phyloP scores from a whole-genome alignment of 2,329 filamentous ascomycete genomes.

The Penicillium crustosum region DNA sequence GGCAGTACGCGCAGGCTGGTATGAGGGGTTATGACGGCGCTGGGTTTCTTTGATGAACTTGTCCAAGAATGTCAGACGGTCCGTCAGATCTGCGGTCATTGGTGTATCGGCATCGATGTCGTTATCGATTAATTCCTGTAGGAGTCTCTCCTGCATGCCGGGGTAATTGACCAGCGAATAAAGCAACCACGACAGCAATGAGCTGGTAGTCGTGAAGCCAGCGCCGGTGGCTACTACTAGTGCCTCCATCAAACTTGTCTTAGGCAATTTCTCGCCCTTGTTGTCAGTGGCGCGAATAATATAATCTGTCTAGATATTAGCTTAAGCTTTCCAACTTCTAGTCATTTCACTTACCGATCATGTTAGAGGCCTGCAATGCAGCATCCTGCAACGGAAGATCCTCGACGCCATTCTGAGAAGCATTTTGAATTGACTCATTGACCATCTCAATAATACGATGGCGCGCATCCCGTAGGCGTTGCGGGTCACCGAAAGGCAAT shows the following conservation, averaged over 20 bases:
- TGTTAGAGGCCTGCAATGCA: slow-evolving; percentile 20
- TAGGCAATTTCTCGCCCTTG: slow-evolving; percentile 23
- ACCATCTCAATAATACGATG: slow-evolving; percentile 21
- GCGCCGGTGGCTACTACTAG: slow-evolving; percentile 57
- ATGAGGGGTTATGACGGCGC: slow-evolving; percentile 61
- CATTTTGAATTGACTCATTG: slow-evolving; percentile 20
- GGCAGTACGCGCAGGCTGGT: slow-evolving; percentile 60
- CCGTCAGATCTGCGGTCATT: slow-evolving; percentile 50
- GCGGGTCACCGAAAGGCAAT: slow-evolving; percentile 60
- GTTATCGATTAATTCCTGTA: slow-evolving; percentile 59
- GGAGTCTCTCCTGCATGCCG: slow-evolving; percentile 56
- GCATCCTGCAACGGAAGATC: slow-evolving; percentile 24
- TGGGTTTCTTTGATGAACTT: slow-evolving; percentile 61
- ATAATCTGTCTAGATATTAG: slow-evolving; percentile 46
- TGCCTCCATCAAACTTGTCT: slow-evolving; percentile 31
- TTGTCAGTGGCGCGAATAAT: slow-evolving; percentile 46
- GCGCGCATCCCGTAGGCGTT: slow-evolving; percentile 38
- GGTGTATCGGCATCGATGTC: slow-evolving; percentile 46
- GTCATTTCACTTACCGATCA: slow-evolving; percentile 18
- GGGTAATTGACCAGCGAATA: slow-evolving; percentile 56
- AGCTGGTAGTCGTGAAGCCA: slow-evolving; percentile 63
- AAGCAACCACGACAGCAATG: slow-evolving; percentile 59
- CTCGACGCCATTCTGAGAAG: slow-evolving; percentile 16
- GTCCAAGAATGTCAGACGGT: slow-evolving; percentile 48
- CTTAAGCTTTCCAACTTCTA: neutral